Percentiles rank a stretch among this genome's conserved stretches.
phyloP scores from a whole-genome alignment of 495 filamentous ascomycete species.

The Hypoxylon cercidicola region DNA sequence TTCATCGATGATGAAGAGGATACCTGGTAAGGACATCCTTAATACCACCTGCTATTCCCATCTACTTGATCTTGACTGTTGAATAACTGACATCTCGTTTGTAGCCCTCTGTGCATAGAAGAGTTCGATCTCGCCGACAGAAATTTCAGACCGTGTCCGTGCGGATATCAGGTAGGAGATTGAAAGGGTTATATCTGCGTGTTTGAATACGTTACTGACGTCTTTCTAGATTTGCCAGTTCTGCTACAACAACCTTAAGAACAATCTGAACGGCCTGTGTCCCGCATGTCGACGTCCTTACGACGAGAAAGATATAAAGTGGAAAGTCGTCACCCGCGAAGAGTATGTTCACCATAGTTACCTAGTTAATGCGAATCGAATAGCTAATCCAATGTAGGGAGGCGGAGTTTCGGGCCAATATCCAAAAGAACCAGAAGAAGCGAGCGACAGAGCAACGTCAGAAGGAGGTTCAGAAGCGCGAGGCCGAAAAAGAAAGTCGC shows the following conservation, averaged over 20 bases:
- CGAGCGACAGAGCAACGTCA: slow-evolving; percentile 84
- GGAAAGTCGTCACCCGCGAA: slow-evolving; percentile 91
- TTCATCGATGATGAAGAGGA: slow-evolving; percentile 99
- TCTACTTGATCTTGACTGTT: not conserved
- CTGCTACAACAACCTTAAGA: slow-evolving; percentile 98
- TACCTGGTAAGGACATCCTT: slow-evolving; percentile 71
- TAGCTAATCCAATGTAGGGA: slow-evolving; percentile 53
- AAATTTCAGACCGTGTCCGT: slow-evolving; percentile 97
- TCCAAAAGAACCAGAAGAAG: slow-evolving; percentile 89
- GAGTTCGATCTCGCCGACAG: slow-evolving; percentile 97
- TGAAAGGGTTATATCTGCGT: slow-evolving; percentile 2
- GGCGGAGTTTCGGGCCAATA: slow-evolving; percentile 80
- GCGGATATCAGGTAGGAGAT: slow-evolving; percentile 88
- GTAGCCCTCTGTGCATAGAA: slow-evolving; percentile 95
- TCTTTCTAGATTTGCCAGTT: slow-evolving; percentile 91
- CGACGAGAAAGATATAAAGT: slow-evolving; percentile 95
- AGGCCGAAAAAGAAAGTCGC: slow-evolving; percentile 92
- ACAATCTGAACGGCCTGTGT: slow-evolving; percentile 93
- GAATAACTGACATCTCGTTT: slow-evolving; percentile 37
- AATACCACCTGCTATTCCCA: not conserved
- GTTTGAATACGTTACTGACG: slow-evolving; percentile 27
- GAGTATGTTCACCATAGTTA: slow-evolving; percentile 69
- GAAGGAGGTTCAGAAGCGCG: slow-evolving; percentile 93
- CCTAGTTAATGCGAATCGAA: not conserved
- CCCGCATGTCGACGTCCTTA: slow-evolving; percentile 95